A percentile compares a stretch with the other conserved stretches of the same genome.
Conservation (phyloP, 495 filamentous ascomycete genomes). For the Pyrenula massariospora region DNA sequence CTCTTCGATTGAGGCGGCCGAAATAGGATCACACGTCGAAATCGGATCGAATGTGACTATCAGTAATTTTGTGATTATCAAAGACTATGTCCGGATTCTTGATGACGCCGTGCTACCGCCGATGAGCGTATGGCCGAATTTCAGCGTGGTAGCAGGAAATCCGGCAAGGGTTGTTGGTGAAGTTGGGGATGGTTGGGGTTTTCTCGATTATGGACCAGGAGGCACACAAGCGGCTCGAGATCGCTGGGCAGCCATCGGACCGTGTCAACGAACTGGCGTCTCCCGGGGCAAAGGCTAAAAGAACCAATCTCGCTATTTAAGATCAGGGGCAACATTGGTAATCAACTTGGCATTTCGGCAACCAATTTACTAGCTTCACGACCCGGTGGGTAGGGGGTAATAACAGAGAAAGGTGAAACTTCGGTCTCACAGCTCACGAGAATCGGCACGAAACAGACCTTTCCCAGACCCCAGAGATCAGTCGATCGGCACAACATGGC, state of each 20-base stretch:
- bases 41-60: constrained; percentile 65
- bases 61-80: constrained; percentile 78
- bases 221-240: neutral
- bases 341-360: too few relatives aligned
- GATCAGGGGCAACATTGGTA: too few relatives aligned
- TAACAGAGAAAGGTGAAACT: too few relatives aligned
- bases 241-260: neutral
- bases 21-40: constrained; percentile 69
- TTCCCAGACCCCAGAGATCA: too few relatives aligned
- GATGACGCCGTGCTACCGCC: constrained; percentile 71
- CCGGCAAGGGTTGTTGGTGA: constrained; percentile 78
- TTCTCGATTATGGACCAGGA: constrained; percentile 6
- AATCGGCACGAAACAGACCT: too few relatives aligned
- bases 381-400: too few relatives aligned
- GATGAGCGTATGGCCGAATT: constrained; percentile 85
- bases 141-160: constrained; percentile 70
- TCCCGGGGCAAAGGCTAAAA: neutral
- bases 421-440: too few relatives aligned
- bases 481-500: too few relatives aligned
- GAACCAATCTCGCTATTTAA: too few relatives aligned
- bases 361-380: too few relatives aligned
- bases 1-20: constrained; percentile 65
- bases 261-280: neutral
- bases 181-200: constrained; percentile 67
- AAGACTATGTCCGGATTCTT: constrained; percentile 77